These are phyloP conservation scores for Claviceps spartinae DNA, from an alignment of 2,329 filamentous ascomycete species.

Conservation along the genomic window DNA sequence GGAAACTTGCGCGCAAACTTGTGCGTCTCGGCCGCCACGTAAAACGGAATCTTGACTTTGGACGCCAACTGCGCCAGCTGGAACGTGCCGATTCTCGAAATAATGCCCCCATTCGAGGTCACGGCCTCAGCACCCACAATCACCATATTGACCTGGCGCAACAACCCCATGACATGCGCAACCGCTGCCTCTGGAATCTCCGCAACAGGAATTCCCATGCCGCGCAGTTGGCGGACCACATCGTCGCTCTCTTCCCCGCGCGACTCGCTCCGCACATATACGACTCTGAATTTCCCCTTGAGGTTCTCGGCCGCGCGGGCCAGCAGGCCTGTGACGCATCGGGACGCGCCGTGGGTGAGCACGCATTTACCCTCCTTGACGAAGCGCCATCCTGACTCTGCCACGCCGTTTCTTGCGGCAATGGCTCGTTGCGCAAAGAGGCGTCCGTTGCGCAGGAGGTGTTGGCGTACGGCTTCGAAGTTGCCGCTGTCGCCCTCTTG, in stretches of 20 bases:
- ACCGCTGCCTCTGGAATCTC: conserved; percentile 46
- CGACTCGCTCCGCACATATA: conserved; percentile 56
- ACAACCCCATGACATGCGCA: conserved; percentile 55
- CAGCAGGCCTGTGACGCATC: conserved; percentile 70
- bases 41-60: conserved; percentile 58
- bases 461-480: conserved; percentile 71
- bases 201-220: conserved; percentile 67
- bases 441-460: conserved; percentile 73
- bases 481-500: conserved; percentile 23
- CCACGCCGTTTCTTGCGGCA: conserved; percentile 71
- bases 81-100: conserved; percentile 73
- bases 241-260: conserved; percentile 48
- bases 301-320: conserved; percentile 48
- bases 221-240: conserved; percentile 58
- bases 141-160: conserved; percentile 48
- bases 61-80: conserved; percentile 76
- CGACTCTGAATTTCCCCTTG: conserved; percentile 62
- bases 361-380: conserved; percentile 67
- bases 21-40: conserved; percentile 88
- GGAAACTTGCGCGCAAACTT: conserved; percentile 89
- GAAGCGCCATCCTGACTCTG: conserved; percentile 63
- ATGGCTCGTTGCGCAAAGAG: conserved; percentile 81
- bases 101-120: conserved; percentile 85
- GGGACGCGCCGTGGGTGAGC: conserved; percentile 79
- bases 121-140: conserved; percentile 70